These are phyloP conservation scores for Plasmodium sp. DNA, from an alignment of 169 alveolate species.

Conservation along the genomic window DNA sequence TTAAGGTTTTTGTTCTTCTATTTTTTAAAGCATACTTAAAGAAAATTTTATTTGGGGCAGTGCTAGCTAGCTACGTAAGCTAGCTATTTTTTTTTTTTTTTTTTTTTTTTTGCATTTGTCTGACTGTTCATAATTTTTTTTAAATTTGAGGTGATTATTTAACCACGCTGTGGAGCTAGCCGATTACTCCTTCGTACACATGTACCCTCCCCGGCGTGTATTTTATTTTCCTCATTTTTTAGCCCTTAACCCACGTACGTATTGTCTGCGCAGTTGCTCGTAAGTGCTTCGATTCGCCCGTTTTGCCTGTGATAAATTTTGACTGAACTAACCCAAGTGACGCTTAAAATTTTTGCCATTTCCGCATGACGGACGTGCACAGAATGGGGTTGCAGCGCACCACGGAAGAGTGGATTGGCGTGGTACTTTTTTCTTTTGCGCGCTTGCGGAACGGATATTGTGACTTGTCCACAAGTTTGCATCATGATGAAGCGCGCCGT, in stretches of 20 bases:
- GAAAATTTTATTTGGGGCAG: neutral
- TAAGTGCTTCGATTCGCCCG: neutral
- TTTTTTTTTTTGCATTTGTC: neutral
- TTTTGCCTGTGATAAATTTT: neutral
- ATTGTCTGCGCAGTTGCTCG: neutral
- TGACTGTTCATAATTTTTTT: neutral
- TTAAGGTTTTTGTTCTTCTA: neutral
- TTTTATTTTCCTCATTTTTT: neutral
- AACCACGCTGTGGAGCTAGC: neutral
- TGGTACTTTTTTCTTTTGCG: neutral
- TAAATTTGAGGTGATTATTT: neutral
- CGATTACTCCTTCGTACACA: neutral
- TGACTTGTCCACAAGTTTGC: neutral
- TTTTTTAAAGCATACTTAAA: neutral
- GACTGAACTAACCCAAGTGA: neutral
- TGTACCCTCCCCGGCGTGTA: neutral
- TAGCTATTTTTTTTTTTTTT: neutral
- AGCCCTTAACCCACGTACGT: neutral
- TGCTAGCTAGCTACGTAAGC: neutral
- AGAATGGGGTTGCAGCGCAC: neutral
- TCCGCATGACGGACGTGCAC: neutral
- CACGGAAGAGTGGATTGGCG: neutral
- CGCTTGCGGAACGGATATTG: neutral
- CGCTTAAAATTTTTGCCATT: neutral
- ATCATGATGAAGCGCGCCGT: neutral